A percentile compares a stretch with the other conserved stretches of the same genome.
Evolutionary conservation across 441 rosid species (phyloP).

Genomic region (Mallotus repandus): DNA sequence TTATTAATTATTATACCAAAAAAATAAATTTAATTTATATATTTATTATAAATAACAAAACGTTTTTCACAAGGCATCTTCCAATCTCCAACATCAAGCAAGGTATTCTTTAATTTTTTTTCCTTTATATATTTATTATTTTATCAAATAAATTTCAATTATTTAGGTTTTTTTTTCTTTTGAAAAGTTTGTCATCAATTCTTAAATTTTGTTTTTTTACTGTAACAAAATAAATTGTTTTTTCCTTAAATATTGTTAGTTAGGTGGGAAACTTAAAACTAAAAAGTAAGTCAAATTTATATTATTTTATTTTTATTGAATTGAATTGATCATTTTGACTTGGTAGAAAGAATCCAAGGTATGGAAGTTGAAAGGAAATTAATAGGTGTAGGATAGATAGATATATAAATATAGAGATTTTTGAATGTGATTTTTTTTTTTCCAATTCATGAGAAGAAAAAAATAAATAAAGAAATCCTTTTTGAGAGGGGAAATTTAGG

Average conservation of each 20-base stretch:
- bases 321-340: constrained; percentile 6
- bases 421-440: background rate
- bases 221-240: too few relatives aligned
- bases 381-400: background rate
- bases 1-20: too few relatives aligned
- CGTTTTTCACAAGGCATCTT: background rate
- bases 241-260: background rate
- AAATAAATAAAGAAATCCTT: too few relatives aligned
- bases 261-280: background rate
- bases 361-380: background rate
- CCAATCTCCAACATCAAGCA: background rate
- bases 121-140: background rate
- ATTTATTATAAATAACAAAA: too few relatives aligned
- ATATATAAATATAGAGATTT: background rate
- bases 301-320: background rate
- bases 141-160: background rate
- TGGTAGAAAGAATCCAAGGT: background rate
- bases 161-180: background rate
- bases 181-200: too few relatives aligned
- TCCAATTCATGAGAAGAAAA: background rate
- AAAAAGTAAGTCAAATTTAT: background rate
- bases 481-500: background rate
- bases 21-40: too few relatives aligned
- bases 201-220: background rate
- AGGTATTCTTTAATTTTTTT: background rate